A percentile compares a stretch with the other conserved stretches of the same genome.
These are phyloP conservation scores for Cnidoscolus chayamansa DNA, from an alignment of 441 rosid species.

Conservation along the genomic window DNA sequence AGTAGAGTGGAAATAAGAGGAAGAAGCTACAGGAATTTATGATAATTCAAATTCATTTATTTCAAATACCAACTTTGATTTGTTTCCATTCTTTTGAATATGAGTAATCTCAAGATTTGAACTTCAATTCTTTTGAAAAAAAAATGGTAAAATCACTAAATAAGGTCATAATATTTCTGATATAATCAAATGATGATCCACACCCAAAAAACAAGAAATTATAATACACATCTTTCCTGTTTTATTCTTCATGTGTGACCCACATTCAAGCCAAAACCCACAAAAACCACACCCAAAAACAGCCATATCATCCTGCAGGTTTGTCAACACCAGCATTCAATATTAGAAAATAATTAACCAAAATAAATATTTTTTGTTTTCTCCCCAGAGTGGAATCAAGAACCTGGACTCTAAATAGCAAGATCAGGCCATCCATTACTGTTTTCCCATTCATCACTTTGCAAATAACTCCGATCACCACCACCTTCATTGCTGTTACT, in stretches of 20 bases:
- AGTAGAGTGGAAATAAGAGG: no score
- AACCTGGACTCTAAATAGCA: conserved; percentile 57
- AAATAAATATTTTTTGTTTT: conserved; percentile 5
- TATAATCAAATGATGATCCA: not conserved
- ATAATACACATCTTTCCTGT: not conserved
- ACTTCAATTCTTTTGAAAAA: no score
- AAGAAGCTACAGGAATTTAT: no score
- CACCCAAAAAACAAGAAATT: conserved; percentile 4
- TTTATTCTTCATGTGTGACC: conserved; percentile 7
- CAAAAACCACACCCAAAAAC: not conserved
- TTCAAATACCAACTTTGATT: no score
- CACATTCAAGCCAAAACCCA: conserved; percentile 5
- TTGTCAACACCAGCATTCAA: no score
- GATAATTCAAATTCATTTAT: no score
- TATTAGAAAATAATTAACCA: not conserved
- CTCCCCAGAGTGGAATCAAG: conserved; percentile 26
- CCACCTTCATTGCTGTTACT: not conserved
- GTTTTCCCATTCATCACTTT: conserved; percentile 35
- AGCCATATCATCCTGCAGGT: no score
- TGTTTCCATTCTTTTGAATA: no score
- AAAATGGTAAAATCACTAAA: not conserved
- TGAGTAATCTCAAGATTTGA: no score
- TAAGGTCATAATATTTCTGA: not conserved
- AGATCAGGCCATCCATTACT: conserved; percentile 59
- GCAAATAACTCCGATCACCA: conserved; percentile 20